Evolutionary conservation across 768 basidiomycete genomes (phyloP), one percentile per base, ranked within the genome.

Genomic region (Sporobolomyces phaffii): DNA sequence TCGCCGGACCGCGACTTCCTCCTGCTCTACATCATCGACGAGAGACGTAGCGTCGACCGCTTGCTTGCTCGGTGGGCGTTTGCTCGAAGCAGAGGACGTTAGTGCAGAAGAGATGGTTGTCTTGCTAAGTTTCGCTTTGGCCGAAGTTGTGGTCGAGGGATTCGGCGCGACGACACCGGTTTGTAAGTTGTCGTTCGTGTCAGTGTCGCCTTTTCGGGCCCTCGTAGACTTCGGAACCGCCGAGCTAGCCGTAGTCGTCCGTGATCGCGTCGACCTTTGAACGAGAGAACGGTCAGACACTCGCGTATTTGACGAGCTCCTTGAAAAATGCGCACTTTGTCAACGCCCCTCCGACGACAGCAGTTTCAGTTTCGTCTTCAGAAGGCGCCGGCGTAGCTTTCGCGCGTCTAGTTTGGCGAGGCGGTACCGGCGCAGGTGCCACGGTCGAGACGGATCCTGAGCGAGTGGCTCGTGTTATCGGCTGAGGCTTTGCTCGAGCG

Each of bases 181-280:
- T 24, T 52, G 43, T 29, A 49, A 44, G 1, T 17, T 44, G 31
- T 54, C 57, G 5, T 65, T 50, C 29, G 47, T 51, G 4, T 65
- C 58, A 24, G 48, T 20, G 4, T 65, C 51, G 2, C 26, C 44
- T 15, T 60, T 54, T 14, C 45, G 45, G 26, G 36, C 26, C 7
- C 49, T 50, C 10, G 53, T 18, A 0, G 65, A 53, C 10, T 44
- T 44, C 47, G 48, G 11, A 13, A 26, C 26, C 8, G 60, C 41
- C 2, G 45, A 5, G 1, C 33, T 5, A 13, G 41, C 33, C 3
- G 65, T 57, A 5, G 54, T 45, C 38, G 66, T 43, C 11, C 66
- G 66, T 1, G 61, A 51, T 22, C 66, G 60, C 2, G 66, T 63
- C 0, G 66, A 68, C 36, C 66, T 68, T 13, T 11, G 2, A 2